Evolutionary conservation across 176 grass and related monocot genomes (phyloP).

Genomic region (Triticum dicoccoides): DNA sequence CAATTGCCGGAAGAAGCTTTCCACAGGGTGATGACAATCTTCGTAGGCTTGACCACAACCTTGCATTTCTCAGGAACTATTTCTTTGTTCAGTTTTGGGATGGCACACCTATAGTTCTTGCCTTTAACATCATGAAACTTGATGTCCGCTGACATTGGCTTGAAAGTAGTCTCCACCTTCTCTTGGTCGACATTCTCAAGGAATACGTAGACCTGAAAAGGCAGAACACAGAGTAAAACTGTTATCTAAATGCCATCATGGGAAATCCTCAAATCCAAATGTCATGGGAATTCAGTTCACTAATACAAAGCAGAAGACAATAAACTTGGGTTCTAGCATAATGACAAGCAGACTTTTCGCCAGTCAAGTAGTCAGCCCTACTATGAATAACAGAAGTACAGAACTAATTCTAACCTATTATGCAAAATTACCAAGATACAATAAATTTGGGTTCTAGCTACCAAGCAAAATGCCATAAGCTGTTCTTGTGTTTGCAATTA

Average conservation of each 20-base stretch:
- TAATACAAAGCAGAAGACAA: background rate
- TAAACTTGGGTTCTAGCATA: background rate
- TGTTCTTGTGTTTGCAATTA: background rate
- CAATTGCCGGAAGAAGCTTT: constrained; percentile 89
- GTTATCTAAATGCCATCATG: background rate
- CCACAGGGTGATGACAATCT: constrained; percentile 53
- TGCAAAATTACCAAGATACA: background rate
- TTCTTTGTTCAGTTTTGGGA: constrained; percentile 84
- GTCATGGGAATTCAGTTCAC: background rate
- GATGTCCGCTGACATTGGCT: constrained; percentile 61
- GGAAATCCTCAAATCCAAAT: background rate
- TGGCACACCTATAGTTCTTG: constrained; percentile 80
- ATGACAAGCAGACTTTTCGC: background rate
- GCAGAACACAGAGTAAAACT: constrained; percentile 23
- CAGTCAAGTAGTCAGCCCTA: background rate
- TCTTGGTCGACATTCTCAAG: constrained; percentile 69
- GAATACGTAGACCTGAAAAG: constrained; percentile 59
- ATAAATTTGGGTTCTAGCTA: background rate
- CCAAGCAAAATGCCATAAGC: background rate
- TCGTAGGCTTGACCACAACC: constrained; percentile 79
- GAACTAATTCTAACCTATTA: background rate
- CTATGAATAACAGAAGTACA: background rate
- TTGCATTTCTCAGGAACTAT: constrained; percentile 87
- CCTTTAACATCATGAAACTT: constrained; percentile 85
- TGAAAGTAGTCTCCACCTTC: constrained; percentile 63